Base-by-base conservation (phyloP, 805 yeast genomes). In the Cyberlindnera suaveolens region DNA sequence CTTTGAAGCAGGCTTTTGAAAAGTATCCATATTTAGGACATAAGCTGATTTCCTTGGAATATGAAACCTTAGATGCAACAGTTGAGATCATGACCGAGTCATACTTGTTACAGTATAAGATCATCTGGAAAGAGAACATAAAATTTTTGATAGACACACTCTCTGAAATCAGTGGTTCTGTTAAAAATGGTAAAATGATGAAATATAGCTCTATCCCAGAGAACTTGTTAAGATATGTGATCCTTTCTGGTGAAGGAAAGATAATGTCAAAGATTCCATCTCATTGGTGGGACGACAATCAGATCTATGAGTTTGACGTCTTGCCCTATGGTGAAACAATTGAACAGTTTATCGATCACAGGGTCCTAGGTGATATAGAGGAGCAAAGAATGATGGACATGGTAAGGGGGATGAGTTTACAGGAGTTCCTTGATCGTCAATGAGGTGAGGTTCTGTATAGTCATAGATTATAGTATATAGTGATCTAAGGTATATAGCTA, bases 181-280 rank as follows among this genome's bases (percentile, higher is more conserved):
- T 9, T 48, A 39, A 48, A 46, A 20, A 35, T 38, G 42, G 45
- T 36, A 11, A 48, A 15, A 43, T 52, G 31, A 40, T 34, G 27
- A 45, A 53, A 26, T 54, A 53, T 16, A 54, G 57, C 2, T 51
- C 46, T 4, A 66, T 82, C 0, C 89, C 91, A 1, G 55, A 63
- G 5, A 84, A 82, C 53, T 66, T 85, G 45, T 52, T 84, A 11
- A 69, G 95, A 44, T 82, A 83, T 61, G 82, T 80, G 3, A 71
- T 85, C 29, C 61, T 85, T 34, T 80, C 89, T 0, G 85, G 84
- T 15, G 93, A 84, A 58, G 78, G 77, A 19, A 72, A 77, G 34
- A 72, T 82, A 1, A 78, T 85, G 84, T 85, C 86, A 1, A 74
- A 76, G 50, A 68, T 84, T 19, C 95, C 95, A 1, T 54, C 69